Base-by-base conservation (phyloP, 352 stramenopile genomes). In the Proteromonas lacertae region DNA sequence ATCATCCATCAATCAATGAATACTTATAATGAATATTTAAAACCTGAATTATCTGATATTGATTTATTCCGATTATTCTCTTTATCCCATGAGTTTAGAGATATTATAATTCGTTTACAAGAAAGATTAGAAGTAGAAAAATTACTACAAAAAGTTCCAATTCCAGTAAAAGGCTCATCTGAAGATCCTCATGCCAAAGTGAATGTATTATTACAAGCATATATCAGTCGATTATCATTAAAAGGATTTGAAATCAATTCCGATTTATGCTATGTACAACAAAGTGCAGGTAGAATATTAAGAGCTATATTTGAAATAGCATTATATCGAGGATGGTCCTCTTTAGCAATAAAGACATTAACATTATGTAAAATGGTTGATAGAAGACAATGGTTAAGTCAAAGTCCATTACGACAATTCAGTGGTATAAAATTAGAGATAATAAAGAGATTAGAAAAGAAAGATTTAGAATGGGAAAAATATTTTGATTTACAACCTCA, bases 241-340 rank as follows among this genome's bases (percentile, higher is more conserved):
- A 16, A 38, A 13, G 83, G 84, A 0, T 96, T 96, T 58, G 84
- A 86, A 2, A 49, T 99, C 16, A 53, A 91, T 4, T 69, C 79
- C n/a, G 88, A 99, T 48, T 96, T 97, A 80, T 71, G 73, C 1
- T 92, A 94, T 51, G 89, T 99, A 44, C 80, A 93, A 47, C 84
- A 97, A 48, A 93, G 72, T 4, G 84, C 84, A 10, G 78, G 73
- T 0, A 71, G 88, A 56, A 90, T 99, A 45, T 90, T 95, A 62
- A 64, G 88, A 18, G 82, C 80, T 17, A 42, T 99, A 13, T 97
- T 97, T 45, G 88, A 99, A 54, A 93, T 99, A 40, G 86, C 79
- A 29, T 57, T 97, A 29, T 78, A 72, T 41, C 61, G 82, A 51
- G 51, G 66, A 6, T 99, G 84, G 84, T 74, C 83, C 0, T 63